These are phyloP conservation scores for Penicillium parvum DNA, from an alignment of 495 filamentous ascomycete species.

Conservation along the genomic window DNA sequence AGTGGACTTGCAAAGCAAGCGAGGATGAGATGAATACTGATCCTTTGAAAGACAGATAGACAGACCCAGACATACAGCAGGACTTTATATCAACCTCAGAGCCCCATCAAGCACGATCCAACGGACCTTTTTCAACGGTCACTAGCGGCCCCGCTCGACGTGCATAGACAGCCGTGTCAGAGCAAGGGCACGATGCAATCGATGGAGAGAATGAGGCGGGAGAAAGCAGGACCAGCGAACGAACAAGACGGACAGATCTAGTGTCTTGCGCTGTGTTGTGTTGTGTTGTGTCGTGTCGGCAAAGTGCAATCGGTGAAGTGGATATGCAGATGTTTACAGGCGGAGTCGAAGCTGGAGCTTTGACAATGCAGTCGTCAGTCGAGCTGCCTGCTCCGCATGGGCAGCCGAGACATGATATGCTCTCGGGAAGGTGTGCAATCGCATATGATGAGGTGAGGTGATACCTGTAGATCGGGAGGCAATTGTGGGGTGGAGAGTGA, in stretches of 20 bases:
- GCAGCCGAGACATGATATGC: conserved; percentile 2
- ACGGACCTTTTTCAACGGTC: neutral
- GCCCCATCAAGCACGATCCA: conserved; percentile 8
- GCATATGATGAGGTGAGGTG: neutral
- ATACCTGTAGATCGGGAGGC: neutral
- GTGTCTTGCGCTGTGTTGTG: too few species aligned
- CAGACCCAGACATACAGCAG: too few species aligned
- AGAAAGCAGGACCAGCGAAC: conserved; percentile 22
- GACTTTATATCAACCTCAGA: neutral
- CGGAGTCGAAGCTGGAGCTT: neutral
- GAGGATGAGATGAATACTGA: neutral
- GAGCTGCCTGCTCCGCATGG: conserved; percentile 10
- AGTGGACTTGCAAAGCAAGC: neutral
- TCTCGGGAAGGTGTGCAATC: neutral
- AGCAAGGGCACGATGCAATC: conserved; percentile 17
- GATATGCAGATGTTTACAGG: conserved; percentile 8
- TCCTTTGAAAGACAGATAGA: too few species aligned
- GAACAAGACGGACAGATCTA: conserved; percentile 13
- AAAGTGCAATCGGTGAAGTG: conserved; percentile 12
- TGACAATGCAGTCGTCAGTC: neutral
- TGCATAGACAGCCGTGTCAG: conserved; percentile 2
- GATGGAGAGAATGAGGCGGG: conserved; percentile 13
- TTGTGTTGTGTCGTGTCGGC: too few species aligned
- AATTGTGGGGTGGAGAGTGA: neutral
- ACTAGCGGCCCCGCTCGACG: neutral